Conservation (phyloP, 345 rosid species). For the Moricandia arvensis region DNA sequence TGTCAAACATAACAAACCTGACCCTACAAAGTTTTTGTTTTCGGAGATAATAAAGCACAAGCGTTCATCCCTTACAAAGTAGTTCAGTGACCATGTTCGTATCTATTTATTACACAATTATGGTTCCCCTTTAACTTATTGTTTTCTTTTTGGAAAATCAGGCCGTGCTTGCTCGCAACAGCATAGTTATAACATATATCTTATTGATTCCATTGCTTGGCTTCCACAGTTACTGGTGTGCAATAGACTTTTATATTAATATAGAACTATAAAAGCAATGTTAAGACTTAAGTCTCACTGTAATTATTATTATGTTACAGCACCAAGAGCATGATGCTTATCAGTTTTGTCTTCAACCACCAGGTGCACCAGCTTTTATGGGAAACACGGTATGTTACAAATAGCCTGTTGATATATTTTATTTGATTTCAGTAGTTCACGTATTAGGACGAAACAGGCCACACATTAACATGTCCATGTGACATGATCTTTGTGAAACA, state of each 20-base stretch:
- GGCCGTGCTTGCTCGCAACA: constrained; percentile 90
- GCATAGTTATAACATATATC: constrained; percentile 56
- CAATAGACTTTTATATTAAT: not conserved
- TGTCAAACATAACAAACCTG: no score
- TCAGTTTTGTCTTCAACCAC: constrained; percentile 91
- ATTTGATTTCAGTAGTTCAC: not conserved
- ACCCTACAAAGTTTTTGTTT: constrained; percentile 71
- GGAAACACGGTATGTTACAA: constrained; percentile 69
- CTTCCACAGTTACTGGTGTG: constrained; percentile 73
- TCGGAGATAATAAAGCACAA: constrained; percentile 52
- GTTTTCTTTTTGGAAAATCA: constrained; percentile 32
- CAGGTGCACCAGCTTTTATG: constrained; percentile 84
- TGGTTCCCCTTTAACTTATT: not conserved
- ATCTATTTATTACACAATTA: not conserved
- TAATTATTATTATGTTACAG: constrained; percentile 38
- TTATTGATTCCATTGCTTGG: constrained; percentile 77
- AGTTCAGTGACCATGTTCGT: not conserved
- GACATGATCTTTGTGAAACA: constrained; percentile 58
- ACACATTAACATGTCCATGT: constrained; percentile 14
- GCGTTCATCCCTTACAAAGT: constrained; percentile 71
- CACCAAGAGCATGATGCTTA: no score
- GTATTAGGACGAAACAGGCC: not conserved
- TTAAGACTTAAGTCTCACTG: not conserved
- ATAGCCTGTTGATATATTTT: not conserved
- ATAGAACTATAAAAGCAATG: not conserved